These are phyloP conservation scores for Trichoderma hamatum DNA, from an alignment of 2,329 filamentous ascomycete species.

Conservation along the genomic window DNA sequence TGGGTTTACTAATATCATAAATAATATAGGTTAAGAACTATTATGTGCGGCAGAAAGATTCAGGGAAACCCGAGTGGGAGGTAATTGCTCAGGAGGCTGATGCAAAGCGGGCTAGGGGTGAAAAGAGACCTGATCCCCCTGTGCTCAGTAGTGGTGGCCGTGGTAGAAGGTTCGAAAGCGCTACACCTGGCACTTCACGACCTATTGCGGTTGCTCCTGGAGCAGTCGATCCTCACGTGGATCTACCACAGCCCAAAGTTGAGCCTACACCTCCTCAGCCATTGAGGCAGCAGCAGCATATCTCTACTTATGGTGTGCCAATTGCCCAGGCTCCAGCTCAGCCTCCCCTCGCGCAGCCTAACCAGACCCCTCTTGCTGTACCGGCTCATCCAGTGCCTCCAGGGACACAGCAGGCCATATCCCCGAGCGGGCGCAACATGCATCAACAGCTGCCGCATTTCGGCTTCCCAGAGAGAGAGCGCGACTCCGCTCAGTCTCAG, in stretches of 20 bases:
- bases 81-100: constrained; percentile 63
- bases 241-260: constrained; percentile 50
- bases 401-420: constrained; percentile 49
- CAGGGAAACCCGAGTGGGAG: constrained; percentile 62
- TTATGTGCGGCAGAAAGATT: constrained; percentile 65
- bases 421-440: constrained; percentile 48
- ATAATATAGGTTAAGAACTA: constrained; percentile 67
- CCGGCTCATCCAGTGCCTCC: constrained; percentile 45
- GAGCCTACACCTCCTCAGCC: constrained; percentile 43
- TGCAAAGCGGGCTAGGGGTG: constrained; percentile 56
- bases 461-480: constrained; percentile 51
- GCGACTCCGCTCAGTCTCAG: constrained; percentile 39
- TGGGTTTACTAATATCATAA: not conserved
- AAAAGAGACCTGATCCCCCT: constrained; percentile 63
- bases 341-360: constrained; percentile 35
- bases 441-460: constrained; percentile 49
- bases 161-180: constrained; percentile 54
- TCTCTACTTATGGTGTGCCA: constrained; percentile 50
- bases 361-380: constrained; percentile 37
- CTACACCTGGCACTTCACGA: constrained; percentile 39
- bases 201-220: constrained; percentile 54
- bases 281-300: constrained; percentile 45
- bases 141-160: constrained; percentile 54
- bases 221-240: constrained; percentile 47
- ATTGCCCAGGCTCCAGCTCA: constrained; percentile 50